Conservation (phyloP, 345 rosid species). For the Bretschneidera sinensis region DNA sequence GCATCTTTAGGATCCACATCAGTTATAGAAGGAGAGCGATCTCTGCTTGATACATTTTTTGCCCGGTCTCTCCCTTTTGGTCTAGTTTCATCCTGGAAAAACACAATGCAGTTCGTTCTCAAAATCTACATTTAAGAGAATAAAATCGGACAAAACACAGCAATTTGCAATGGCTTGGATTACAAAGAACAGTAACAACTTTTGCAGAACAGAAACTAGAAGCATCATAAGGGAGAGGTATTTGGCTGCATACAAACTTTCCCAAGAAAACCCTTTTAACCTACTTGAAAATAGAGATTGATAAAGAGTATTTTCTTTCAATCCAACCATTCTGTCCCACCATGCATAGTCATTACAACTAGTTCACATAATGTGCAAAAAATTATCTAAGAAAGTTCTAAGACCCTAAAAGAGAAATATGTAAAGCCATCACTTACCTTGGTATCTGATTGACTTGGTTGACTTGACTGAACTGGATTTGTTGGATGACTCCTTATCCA, state of each 20-base stretch:
- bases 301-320: neutral
- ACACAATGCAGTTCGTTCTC: neutral
- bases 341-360: neutral
- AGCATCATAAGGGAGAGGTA: neutral
- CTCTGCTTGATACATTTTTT: slow-evolving; percentile 29
- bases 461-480: slow-evolving; percentile 34
- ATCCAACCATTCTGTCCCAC: neutral
- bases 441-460: slow-evolving; percentile 29
- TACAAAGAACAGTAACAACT: neutral
- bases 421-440: slow-evolving; percentile 28
- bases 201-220: neutral
- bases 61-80: slow-evolving; percentile 22
- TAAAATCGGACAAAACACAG: neutral
- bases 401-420: neutral
- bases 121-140: neutral
- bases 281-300: neutral
- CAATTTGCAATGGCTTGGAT: slow-evolving; percentile 1
- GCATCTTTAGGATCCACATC: slow-evolving; percentile 70
- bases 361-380: neutral
- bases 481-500: slow-evolving; percentile 52
- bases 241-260: neutral
- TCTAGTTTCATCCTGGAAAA: slow-evolving; percentile 43
- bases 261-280: neutral
- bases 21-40: slow-evolving; percentile 57
- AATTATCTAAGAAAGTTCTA: neutral